A percentile compares a stretch with the other conserved stretches of the same genome.
Evolutionary conservation across 2,329 filamentous ascomycete genomes (phyloP).

Genomic region (Neofusicoccum sp.): DNA sequence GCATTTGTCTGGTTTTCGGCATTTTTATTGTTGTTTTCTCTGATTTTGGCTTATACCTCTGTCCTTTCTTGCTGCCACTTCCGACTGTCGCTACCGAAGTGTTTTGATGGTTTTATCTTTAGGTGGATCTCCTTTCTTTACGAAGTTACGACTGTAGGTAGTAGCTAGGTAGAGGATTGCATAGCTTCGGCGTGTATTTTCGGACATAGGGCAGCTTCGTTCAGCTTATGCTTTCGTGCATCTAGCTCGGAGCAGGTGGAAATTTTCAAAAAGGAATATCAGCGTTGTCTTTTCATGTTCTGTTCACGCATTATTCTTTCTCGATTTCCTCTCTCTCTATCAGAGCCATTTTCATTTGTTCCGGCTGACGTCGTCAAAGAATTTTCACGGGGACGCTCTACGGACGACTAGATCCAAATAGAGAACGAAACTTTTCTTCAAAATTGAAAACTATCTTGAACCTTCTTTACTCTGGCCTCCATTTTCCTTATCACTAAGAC

Average conservation of each 20-base stretch:
- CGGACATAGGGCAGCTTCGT: neutral
- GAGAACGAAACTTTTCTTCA: neutral
- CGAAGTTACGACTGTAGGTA: constrained; percentile 18
- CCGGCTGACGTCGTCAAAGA: neutral
- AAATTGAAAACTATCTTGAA: neutral
- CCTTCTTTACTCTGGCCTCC: neutral
- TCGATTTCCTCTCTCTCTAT: neutral
- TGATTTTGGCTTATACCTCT: constrained; percentile 7
- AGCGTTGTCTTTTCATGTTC: constrained; percentile 9
- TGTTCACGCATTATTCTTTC: neutral
- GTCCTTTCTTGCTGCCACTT: constrained; percentile 1
- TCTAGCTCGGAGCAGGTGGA: neutral
- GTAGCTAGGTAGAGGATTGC: constrained; percentile 19
- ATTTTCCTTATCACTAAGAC: neutral
- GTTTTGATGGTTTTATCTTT: neutral
- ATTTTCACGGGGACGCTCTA: neutral
- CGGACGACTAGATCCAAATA: neutral
- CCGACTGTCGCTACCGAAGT: constrained; percentile 8
- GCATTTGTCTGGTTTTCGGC: constrained; percentile 9
- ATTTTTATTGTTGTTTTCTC: neutral
- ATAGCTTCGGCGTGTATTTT: constrained; percentile 17
- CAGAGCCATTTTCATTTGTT: neutral
- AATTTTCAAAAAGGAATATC: constrained; percentile 6
- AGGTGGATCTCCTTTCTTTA: constrained; percentile 10
- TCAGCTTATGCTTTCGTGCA: neutral